These are phyloP conservation scores for Lasiosphaeria ovina DNA, from an alignment of 495 filamentous ascomycete genomes.

Conservation along the genomic window DNA sequence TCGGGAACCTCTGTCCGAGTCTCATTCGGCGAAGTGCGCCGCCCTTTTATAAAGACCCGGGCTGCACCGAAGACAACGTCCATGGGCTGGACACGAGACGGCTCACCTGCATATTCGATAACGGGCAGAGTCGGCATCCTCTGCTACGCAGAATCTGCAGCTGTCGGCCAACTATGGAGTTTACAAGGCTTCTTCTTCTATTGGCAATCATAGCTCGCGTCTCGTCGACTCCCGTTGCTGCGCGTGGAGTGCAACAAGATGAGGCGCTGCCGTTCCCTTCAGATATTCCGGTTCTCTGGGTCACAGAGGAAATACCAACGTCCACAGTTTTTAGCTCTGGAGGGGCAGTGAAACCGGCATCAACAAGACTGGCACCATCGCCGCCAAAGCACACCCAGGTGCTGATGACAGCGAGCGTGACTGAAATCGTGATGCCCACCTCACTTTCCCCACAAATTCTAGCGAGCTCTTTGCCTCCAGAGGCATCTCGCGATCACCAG, in stretches of 20 bases:
- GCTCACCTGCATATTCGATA: slow-evolving; percentile 22
- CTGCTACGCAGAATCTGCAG: slow-evolving; percentile 10
- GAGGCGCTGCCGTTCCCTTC: not conserved
- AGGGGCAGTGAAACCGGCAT: too few species aligned
- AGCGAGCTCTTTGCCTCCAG: too few species aligned
- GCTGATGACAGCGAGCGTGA: not conserved
- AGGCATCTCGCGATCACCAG: too few species aligned
- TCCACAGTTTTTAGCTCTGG: too few species aligned
- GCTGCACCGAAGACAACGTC: slow-evolving; percentile 8
- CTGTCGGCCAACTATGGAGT: slow-evolving; percentile 20
- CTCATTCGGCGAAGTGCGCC: slow-evolving; percentile 13
- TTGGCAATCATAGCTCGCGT: slow-evolving; percentile 17
- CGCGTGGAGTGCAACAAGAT: slow-evolving; percentile 2
- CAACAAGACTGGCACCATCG: not conserved
- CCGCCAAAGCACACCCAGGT: not conserved
- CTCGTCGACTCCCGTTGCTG: slow-evolving; percentile 16
- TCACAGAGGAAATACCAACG: too few species aligned
- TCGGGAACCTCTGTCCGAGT: slow-evolving; percentile 20
- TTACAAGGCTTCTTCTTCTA: slow-evolving; percentile 16
- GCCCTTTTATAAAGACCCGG: slow-evolving; percentile 21
- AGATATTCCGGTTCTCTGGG: too few species aligned
- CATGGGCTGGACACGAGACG: slow-evolving; percentile 21
- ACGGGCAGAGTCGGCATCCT: slow-evolving; percentile 10
- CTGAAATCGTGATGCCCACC: not conserved
- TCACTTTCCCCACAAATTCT: not conserved